These are phyloP conservation scores for Venturia asperata DNA, from an alignment of 2,329 filamentous ascomycete genomes.

Conservation along the genomic window DNA sequence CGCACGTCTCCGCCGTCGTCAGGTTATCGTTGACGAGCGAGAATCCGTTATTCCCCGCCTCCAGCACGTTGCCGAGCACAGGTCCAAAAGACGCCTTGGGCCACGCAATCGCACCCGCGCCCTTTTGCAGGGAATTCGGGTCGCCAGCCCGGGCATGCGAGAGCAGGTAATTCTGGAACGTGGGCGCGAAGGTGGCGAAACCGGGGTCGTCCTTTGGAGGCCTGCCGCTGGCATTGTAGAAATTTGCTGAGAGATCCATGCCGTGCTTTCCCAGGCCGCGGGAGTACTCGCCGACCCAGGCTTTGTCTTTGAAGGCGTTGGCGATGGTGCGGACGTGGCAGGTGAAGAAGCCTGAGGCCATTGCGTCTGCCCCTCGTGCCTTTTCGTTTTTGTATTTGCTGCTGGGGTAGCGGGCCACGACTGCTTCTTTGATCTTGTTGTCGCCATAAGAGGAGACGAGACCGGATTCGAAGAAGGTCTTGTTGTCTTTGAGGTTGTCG, in stretches of 20 bases:
- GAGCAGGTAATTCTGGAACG: conserved; percentile 16
- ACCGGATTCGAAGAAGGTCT: background rate
- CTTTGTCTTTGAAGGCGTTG: conserved; percentile 10
- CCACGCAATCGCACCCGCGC: background rate
- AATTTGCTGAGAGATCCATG: conserved; percentile 10
- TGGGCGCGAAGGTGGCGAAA: conserved; percentile 1
- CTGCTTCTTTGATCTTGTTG: background rate
- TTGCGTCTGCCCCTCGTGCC: background rate
- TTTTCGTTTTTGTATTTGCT: conserved; percentile 12
- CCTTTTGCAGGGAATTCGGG: background rate
- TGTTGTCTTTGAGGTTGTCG: conserved; percentile 8
- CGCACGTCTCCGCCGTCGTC: conserved; percentile 11
- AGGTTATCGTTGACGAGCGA: background rate
- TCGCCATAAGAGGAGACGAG: background rate
- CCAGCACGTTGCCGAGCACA: background rate
- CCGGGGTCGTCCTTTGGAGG: background rate
- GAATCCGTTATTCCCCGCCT: conserved; percentile 16
- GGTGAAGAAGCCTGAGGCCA: background rate
- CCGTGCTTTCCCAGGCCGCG: conserved; percentile 9
- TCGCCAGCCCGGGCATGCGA: conserved; percentile 11
- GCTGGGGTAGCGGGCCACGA: background rate
- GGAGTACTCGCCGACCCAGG: conserved; percentile 11
- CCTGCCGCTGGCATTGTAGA: conserved; percentile 1
- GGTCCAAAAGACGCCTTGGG: conserved; percentile 3
- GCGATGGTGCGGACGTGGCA: conserved; percentile 15